These are phyloP conservation scores for Geotrichum cucujoidarum DNA, from an alignment of 1,139 yeast genomes.

Conservation along the genomic window DNA sequence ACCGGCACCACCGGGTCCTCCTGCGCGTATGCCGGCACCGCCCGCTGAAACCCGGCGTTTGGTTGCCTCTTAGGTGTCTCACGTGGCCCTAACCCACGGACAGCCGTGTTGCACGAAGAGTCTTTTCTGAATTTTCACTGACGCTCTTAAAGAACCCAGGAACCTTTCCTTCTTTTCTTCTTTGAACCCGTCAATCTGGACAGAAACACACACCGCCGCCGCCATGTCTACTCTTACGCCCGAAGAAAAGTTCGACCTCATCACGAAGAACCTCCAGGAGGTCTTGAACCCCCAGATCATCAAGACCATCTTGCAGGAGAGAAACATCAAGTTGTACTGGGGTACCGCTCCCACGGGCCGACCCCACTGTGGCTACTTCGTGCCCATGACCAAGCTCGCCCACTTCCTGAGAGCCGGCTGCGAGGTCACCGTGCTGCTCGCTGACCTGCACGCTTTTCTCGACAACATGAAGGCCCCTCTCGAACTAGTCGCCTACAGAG, in stretches of 20 bases:
- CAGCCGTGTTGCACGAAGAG: neutral
- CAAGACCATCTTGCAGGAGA: conserved; percentile 71
- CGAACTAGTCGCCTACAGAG: conserved; percentile 85
- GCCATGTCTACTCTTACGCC: conserved; percentile 37
- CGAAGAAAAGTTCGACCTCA: conserved; percentile 65
- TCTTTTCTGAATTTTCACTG: neutral
- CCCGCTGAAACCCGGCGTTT: too few species aligned
- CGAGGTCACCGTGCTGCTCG: conserved; percentile 84
- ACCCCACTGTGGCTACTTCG: conserved; percentile 98
- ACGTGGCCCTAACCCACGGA: too few species aligned
- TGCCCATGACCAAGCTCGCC: conserved; percentile 94
- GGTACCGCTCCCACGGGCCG: conserved; percentile 87
- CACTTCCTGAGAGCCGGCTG: conserved; percentile 95
- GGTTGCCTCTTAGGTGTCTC: too few species aligned
- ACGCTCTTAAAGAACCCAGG: too few species aligned
- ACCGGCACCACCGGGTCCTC: too few species aligned
- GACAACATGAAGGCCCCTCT: conserved; percentile 98
- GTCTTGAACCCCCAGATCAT: conserved; percentile 85
- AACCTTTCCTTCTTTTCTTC: too few species aligned
- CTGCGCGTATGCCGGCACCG: too few species aligned
- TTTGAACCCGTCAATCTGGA: too few species aligned
- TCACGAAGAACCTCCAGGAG: conserved; percentile 86
- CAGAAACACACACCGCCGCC: too few species aligned
- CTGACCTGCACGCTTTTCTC: conserved; percentile 95
- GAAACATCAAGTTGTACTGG: conserved; percentile 90